Evolutionary conservation across 1,284 basidiomycete genomes (phyloP).

Genomic region (Cerioporus squamosus): DNA sequence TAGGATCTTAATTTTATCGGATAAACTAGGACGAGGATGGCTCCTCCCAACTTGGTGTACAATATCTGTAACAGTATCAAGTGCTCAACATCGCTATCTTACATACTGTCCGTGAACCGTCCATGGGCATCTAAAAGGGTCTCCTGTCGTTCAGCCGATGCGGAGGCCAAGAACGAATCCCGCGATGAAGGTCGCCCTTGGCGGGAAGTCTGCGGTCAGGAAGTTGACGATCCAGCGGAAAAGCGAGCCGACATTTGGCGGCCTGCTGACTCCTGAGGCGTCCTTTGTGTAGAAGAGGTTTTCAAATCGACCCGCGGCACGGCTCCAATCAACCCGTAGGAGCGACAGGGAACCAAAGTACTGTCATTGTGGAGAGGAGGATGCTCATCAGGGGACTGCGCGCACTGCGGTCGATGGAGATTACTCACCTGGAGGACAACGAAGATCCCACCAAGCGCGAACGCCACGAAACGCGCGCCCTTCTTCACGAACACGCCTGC

Average conservation of each 20-base stretch:
- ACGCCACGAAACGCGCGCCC: slow-evolving; percentile 84
- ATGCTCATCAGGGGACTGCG: neutral
- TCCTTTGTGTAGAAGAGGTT: slow-evolving; percentile 72
- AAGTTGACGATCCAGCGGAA: slow-evolving; percentile 84
- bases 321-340: slow-evolving; percentile 82
- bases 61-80: neutral
- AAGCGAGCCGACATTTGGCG: slow-evolving; percentile 68
- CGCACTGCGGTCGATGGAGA: neutral
- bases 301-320: slow-evolving; percentile 69
- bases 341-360: slow-evolving; percentile 76
- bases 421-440: slow-evolving; percentile 80
- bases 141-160: slow-evolving; percentile 38
- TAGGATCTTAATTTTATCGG: no score
- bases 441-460: slow-evolving; percentile 85
- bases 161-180: slow-evolving; percentile 74
- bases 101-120: neutral
- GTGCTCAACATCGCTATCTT: neutral
- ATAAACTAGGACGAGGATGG: no score
- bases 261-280: slow-evolving; percentile 48
- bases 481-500: slow-evolving; percentile 95
- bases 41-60: no score
- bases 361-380: slow-evolving; percentile 41
- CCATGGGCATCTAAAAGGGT: neutral
- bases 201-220: slow-evolving; percentile 92
- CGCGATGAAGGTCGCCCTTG: slow-evolving; percentile 74